These are phyloP conservation scores for Clausena lansium DNA, from an alignment of 345 rosid species.

Conservation along the genomic window DNA sequence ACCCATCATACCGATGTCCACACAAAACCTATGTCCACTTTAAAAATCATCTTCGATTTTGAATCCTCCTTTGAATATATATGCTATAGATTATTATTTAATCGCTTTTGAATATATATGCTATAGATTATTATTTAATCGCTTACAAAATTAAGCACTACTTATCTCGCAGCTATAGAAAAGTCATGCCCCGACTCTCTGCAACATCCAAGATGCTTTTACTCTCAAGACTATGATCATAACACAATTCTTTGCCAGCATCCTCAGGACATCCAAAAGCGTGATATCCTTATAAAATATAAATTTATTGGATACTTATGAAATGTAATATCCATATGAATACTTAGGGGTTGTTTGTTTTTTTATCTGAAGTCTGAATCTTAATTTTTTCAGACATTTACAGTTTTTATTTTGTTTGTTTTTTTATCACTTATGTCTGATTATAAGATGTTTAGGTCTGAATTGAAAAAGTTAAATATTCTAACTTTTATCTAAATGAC, in stretches of 20 bases:
- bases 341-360: no score
- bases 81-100: not conserved
- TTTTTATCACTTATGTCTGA: no score
- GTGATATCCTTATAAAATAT: not conserved
- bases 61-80: not conserved
- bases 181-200: conserved; percentile 22
- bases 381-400: no score
- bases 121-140: no score
- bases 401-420: no score
- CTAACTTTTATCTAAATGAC: no score
- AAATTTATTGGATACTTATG: no score
- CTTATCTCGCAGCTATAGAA: conserved; percentile 9
- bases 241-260: conserved; percentile 10
- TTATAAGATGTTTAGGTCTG: no score
- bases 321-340: no score
- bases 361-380: no score
- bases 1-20: not conserved
- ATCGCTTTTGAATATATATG: no score
- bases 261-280: conserved; percentile 27
- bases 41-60: not conserved
- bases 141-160: not conserved
- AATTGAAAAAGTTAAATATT: no score
- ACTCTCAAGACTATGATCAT: conserved; percentile 12
- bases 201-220: conserved; percentile 25
- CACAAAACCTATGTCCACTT: not conserved